These are phyloP conservation scores for Spergularia marina DNA, from an alignment of 148 eudicot genomes.

Conservation along the genomic window DNA sequence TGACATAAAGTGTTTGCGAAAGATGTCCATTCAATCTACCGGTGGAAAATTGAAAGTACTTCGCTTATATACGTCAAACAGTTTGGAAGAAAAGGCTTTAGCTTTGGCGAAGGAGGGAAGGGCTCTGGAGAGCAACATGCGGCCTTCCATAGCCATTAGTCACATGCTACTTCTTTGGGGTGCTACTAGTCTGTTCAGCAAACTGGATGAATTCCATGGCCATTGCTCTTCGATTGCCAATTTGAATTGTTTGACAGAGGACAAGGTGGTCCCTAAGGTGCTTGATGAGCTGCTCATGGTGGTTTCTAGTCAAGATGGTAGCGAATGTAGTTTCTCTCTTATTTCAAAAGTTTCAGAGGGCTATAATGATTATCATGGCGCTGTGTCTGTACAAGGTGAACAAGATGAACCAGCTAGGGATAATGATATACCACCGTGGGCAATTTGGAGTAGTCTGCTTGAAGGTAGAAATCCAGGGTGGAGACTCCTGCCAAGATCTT, in stretches of 20 bases:
- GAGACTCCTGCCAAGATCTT: conserved; percentile 28
- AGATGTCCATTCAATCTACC: conserved; percentile 50
- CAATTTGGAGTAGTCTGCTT: conserved; percentile 34
- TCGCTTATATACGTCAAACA: conserved; percentile 61
- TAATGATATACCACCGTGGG: conserved; percentile 29
- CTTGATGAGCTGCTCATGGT: conserved; percentile 45
- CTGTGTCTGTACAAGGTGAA: conserved; percentile 28
- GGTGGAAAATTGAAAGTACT: conserved; percentile 56
- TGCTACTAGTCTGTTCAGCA: conserved; percentile 45
- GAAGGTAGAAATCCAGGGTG: conserved; percentile 31
- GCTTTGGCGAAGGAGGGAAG: conserved; percentile 46
- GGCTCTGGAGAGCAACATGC: conserved; percentile 40
- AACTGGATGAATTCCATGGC: conserved; percentile 55
- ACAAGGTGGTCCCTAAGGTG: conserved; percentile 32
- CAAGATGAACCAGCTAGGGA: conserved; percentile 14
- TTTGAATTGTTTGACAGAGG: conserved; percentile 29
- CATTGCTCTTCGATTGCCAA: conserved; percentile 14
- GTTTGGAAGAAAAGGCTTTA: conserved; percentile 67
- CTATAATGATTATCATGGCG: conserved; percentile 9
- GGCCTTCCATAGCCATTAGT: conserved; percentile 25
- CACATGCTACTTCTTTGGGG: conserved; percentile 74
- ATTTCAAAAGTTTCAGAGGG: conserved; percentile 27
- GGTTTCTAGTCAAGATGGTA: conserved; percentile 28
- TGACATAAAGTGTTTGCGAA: conserved; percentile 59
- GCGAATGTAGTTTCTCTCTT: conserved; percentile 11